Percentiles rank a stretch among this genome's conserved stretches.
These are phyloP conservation scores for Alloascoidea africana DNA, from an alignment of 805 yeast species.

Conservation along the genomic window DNA sequence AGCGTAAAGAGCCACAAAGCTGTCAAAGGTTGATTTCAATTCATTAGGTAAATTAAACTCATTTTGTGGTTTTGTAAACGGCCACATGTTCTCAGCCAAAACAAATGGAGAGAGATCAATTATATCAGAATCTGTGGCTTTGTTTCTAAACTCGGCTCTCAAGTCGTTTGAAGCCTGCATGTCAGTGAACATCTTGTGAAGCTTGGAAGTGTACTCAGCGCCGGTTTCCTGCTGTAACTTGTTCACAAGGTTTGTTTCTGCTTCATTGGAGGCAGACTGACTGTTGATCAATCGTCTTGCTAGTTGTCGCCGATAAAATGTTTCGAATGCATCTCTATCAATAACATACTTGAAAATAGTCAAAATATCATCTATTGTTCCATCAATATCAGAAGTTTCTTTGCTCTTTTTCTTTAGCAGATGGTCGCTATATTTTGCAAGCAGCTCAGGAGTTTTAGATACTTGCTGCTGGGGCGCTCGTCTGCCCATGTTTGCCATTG, in stretches of 20 bases:
- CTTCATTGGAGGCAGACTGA: conserved; percentile 65
- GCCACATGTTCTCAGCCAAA: conserved; percentile 89
- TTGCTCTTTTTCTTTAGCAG: conserved; percentile 64
- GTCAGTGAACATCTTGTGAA: conserved; percentile 93
- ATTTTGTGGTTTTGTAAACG: conserved; percentile 33
- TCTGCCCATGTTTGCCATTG: conserved; percentile 26
- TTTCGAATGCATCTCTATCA: conserved; percentile 92
- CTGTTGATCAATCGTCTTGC: conserved; percentile 84
- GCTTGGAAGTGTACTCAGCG: conserved; percentile 82
- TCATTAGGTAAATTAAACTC: conserved; percentile 54
- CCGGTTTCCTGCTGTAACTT: conserved; percentile 82
- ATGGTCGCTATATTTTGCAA: conserved; percentile 81
- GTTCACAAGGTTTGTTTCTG: conserved; percentile 74
- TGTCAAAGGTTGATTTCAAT: conserved; percentile 46
- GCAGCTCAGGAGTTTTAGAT: conserved; percentile 82
- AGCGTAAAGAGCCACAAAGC: conserved; percentile 54
- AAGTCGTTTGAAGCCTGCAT: conserved; percentile 73
- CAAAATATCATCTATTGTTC: conserved; percentile 73
- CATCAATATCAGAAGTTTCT: conserved; percentile 47
- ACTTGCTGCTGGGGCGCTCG: conserved; percentile 13
- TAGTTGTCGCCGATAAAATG: conserved; percentile 75
- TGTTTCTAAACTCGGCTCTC: conserved; percentile 38
- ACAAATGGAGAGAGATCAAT: conserved; percentile 58
- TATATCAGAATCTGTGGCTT: conserved; percentile 22
- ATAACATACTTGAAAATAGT: conserved; percentile 74